These are phyloP conservation scores for Ascochyta koolunga DNA, from an alignment of 2,329 filamentous ascomycete genomes.

Conservation along the genomic window DNA sequence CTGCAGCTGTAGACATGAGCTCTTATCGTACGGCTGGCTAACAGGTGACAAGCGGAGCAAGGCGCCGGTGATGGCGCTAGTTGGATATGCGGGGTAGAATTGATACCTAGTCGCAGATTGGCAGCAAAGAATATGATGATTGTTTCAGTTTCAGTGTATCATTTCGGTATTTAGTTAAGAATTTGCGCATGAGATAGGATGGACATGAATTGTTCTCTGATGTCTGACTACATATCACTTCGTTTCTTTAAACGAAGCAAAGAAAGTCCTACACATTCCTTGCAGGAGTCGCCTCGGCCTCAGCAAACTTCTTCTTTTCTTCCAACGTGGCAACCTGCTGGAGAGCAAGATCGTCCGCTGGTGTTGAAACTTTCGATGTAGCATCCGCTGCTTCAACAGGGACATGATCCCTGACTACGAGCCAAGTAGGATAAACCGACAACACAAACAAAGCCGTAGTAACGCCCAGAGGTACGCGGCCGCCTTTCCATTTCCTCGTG, in stretches of 20 bases:
- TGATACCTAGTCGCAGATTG: background rate
- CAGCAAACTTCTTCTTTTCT: constrained; percentile 19
- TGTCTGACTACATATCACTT: background rate
- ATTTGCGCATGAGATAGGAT: background rate
- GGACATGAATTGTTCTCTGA: background rate
- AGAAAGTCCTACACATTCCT: constrained; percentile 10
- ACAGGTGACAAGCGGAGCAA: constrained; percentile 1
- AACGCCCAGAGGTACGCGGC: constrained; percentile 51
- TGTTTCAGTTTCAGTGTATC: background rate
- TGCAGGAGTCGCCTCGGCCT: constrained; percentile 17
- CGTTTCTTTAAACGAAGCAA: background rate
- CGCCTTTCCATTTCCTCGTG: constrained; percentile 52
- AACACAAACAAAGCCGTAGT: constrained; percentile 43
- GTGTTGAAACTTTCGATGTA: background rate
- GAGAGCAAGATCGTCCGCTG: background rate
- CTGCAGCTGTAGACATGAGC: background rate
- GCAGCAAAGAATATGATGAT: background rate
- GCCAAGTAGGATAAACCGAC: constrained; percentile 39
- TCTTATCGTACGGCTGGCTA: background rate
- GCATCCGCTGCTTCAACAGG: constrained; percentile 29
- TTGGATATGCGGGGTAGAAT: constrained; percentile 1
- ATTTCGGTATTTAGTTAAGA: background rate
- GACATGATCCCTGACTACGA: constrained; percentile 37
- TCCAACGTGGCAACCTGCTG: constrained; percentile 13
- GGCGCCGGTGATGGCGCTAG: background rate